Conservation (phyloP, 345 rosid genomes). For the Moringa oleifera region DNA sequence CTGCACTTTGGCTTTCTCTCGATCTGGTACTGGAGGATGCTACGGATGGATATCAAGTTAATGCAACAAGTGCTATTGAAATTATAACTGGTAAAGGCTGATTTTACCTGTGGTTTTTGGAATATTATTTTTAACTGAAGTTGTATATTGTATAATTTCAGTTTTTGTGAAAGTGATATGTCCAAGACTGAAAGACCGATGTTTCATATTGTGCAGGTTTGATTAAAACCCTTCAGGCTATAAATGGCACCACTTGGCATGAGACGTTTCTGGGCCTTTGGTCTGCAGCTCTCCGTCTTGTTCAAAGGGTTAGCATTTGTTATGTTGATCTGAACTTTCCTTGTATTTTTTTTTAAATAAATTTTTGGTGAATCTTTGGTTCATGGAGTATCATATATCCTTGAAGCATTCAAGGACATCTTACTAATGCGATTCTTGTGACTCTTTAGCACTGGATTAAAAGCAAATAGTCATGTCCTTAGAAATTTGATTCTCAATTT, state of each 20-base stretch:
- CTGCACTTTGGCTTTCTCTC: constrained; percentile 94
- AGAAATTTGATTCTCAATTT: not conserved
- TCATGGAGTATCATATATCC: too few relatives aligned
- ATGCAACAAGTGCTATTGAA: constrained; percentile 70
- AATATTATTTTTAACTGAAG: not conserved
- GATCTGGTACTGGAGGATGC: constrained; percentile 90
- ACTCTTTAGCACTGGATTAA: too few relatives aligned
- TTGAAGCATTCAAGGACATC: too few relatives aligned
- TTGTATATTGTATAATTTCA: not conserved
- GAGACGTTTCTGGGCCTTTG: constrained; percentile 88
- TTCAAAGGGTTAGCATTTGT: constrained; percentile 72
- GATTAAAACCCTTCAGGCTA: constrained; percentile 72
- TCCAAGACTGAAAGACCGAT: constrained; percentile 3
- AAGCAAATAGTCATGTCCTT: not conserved
- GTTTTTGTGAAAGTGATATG: not conserved
- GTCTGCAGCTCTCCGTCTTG: constrained; percentile 91
- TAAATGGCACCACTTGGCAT: constrained; percentile 81
- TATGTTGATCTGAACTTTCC: constrained; percentile 2
- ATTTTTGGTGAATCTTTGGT: not conserved
- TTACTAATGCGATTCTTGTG: too few relatives aligned
- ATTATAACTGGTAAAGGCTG: constrained; percentile 57
- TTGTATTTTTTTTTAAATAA: not conserved
- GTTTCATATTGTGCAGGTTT: constrained; percentile 51
- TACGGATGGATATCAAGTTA: constrained; percentile 85
- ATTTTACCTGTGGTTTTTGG: not conserved